A percentile compares a stretch with the other conserved stretches of the same genome.
Conservation (phyloP, 495 filamentous ascomycete species). For the Rhizodiscina lignyota region DNA sequence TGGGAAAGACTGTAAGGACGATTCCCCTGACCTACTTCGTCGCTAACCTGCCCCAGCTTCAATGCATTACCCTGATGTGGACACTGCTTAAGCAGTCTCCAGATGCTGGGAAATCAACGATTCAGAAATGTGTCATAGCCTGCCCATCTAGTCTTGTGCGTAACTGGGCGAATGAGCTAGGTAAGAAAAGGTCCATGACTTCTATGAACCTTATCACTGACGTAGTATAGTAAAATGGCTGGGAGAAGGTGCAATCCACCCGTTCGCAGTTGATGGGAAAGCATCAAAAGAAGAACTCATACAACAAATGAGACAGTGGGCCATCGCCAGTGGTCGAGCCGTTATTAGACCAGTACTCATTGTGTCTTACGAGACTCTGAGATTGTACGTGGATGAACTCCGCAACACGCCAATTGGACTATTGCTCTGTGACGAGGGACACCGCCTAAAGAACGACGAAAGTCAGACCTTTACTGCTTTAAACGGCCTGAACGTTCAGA, state of each 20-base stretch:
- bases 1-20: conserved; percentile 70
- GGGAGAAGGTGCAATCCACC: conserved; percentile 73
- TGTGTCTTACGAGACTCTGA: conserved; percentile 92
- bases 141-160: conserved; percentile 92
- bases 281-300: conserved; percentile 86
- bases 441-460: conserved; percentile 96
- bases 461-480: conserved; percentile 84
- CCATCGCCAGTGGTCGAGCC: conserved; percentile 72
- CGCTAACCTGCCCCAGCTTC: conserved; percentile 34
- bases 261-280: conserved; percentile 95
- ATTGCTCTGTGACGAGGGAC: conserved; percentile 94
- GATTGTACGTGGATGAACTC: conserved; percentile 78
- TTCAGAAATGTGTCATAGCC: conserved; percentile 97
- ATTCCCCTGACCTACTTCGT: conserved; percentile 19
- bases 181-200: conserved; percentile 10
- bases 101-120: conserved; percentile 80
- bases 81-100: conserved; percentile 90
- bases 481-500: conserved; percentile 75
- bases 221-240: conserved; percentile 66
- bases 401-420: conserved; percentile 77
- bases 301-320: conserved; percentile 85
- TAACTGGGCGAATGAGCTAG: conserved; percentile 92
- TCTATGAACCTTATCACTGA: background rate
- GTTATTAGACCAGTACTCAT: conserved; percentile 96
- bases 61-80: conserved; percentile 81